Evolutionary conservation across 495 filamentous ascomycete genomes (phyloP), one percentile per base, ranked within the genome.

Genomic region (Aspergillus asperescens): DNA sequence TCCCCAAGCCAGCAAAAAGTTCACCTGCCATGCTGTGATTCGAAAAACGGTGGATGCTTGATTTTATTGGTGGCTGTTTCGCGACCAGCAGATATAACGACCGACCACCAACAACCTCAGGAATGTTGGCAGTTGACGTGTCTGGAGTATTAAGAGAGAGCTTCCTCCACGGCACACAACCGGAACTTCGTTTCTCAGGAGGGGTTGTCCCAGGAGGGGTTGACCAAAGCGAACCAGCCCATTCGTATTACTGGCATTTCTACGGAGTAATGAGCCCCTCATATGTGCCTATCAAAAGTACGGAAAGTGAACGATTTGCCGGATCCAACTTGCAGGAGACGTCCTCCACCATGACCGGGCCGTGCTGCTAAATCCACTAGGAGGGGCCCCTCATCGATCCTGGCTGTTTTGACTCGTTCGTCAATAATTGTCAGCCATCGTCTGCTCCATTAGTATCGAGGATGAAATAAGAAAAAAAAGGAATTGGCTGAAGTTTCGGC

Each of bases 1-100:
- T 27, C 49, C 49, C 35, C 28, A 52, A 15, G 19, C 39, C 24
- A 7, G 18, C 38, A 12, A 27, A 37, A 52, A 52, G 49, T 43
- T 35, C 39, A 9, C 29, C 49, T 8, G 25, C 20, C 49, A 52
- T 44, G 22, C 18, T 44, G 28, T 44, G 15, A 44, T 52, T 28
- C 16, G 39, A 37, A 13, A 44, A 10, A 27, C 10, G n/a, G 28
- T 13, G 22, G 37, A 41, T 24, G 12, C 12, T 15, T 20, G 39
- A 9, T 7, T 12, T 5, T 27, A 27, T 28, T 4, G 40, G 12
- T 28, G 40, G 24, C 31, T 43, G 49, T 24, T 35, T 52, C 48
- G 29, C 18, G 19, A n/a, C 16, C 15, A 50, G 24, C 18, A 39
- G 28, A 24, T 22, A 27, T 18, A 15, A 12, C 28, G n/a, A 35